Percentiles rank a stretch among this genome's conserved stretches.
These are phyloP conservation scores for Coniochaeta sp. DNA, from an alignment of 2,329 filamentous ascomycete species.

Conservation along the genomic window DNA sequence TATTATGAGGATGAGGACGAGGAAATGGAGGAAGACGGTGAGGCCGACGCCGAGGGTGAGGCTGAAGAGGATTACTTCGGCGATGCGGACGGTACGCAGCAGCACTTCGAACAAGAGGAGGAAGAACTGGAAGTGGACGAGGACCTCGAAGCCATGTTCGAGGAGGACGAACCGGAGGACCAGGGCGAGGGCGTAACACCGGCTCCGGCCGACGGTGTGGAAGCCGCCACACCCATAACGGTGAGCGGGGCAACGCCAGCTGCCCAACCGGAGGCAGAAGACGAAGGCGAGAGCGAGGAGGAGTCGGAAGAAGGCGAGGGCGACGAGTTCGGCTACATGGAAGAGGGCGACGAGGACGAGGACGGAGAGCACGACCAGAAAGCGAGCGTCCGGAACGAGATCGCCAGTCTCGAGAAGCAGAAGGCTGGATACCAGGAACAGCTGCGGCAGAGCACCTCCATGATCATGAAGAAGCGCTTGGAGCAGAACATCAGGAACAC, in stretches of 20 bases:
- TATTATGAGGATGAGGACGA: constrained; percentile 35
- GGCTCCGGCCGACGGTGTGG: constrained; percentile 22
- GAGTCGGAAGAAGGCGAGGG: constrained; percentile 34
- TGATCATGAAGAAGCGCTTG: constrained; percentile 43
- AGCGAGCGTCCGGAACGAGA: constrained; percentile 48
- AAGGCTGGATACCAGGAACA: constrained; percentile 38
- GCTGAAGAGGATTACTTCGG: constrained; percentile 15
- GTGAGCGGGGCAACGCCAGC: constrained; percentile 28
- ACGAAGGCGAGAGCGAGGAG: constrained; percentile 37
- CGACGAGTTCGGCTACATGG: constrained; percentile 41
- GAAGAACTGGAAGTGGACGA: constrained; percentile 42
- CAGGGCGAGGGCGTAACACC: constrained; percentile 4
- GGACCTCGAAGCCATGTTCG: constrained; percentile 2
- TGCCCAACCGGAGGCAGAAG: constrained; percentile 29
- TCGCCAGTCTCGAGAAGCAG: constrained; percentile 44
- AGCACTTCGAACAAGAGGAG: constrained; percentile 23
- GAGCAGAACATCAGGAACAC: constrained; percentile 40
- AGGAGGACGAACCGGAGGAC: constrained; percentile 34
- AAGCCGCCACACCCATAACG: constrained; percentile 38
- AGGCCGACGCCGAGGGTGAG: constrained; percentile 26
- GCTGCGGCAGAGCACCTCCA: constrained; percentile 34
- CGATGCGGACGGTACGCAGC: constrained; percentile 22
- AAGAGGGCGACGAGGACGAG: constrained; percentile 46
- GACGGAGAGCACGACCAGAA: constrained; percentile 47
- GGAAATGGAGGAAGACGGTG: constrained; percentile 39